A percentile compares a stretch with the other conserved stretches of the same genome.
Evolutionary conservation across 306 rosid genomes (phyloP).

Genomic region (Hippophae gyantsensis): DNA sequence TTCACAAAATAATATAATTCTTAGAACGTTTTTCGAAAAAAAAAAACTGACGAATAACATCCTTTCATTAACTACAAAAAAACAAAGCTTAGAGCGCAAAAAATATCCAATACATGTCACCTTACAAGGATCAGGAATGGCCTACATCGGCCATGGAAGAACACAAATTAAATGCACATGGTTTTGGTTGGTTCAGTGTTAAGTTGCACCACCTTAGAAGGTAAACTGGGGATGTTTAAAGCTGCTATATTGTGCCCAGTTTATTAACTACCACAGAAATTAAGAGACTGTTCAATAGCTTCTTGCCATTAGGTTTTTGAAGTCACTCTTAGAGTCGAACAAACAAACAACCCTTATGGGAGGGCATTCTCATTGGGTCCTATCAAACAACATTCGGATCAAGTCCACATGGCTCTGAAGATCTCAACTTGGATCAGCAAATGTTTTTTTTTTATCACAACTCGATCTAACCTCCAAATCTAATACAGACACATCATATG

Average conservation of each 20-base stretch:
- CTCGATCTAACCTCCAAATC: no score
- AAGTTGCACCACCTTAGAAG: conserved; percentile 15
- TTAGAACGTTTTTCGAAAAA: no score
- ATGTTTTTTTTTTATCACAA: no score
- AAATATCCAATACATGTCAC: conserved; percentile 6
- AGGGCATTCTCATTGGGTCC: conserved; percentile 38
- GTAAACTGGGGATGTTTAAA: conserved; percentile 19
- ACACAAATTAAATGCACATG: conserved; percentile 35
- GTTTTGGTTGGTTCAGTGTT: conserved; percentile 24
- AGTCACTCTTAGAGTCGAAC: conserved; percentile 6
- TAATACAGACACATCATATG: no score
- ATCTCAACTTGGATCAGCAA: conserved; percentile 21
- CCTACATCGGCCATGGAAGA: background rate
- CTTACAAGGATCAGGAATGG: conserved; percentile 17
- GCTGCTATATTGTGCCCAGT: conserved; percentile 27
- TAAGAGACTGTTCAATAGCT: conserved; percentile 29
- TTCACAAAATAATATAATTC: no score
- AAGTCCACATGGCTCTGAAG: conserved; percentile 35
- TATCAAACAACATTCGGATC: conserved; percentile 19
- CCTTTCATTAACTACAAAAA: background rate
- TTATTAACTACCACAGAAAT: conserved; percentile 34
- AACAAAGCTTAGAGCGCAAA: background rate
- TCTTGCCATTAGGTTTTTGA: conserved; percentile 15
- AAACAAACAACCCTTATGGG: conserved; percentile 42
- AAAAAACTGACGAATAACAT: background rate